Evolutionary conservation across 176 grass and related monocot genomes (phyloP).

Genomic region (Tuctoria greenei): DNA sequence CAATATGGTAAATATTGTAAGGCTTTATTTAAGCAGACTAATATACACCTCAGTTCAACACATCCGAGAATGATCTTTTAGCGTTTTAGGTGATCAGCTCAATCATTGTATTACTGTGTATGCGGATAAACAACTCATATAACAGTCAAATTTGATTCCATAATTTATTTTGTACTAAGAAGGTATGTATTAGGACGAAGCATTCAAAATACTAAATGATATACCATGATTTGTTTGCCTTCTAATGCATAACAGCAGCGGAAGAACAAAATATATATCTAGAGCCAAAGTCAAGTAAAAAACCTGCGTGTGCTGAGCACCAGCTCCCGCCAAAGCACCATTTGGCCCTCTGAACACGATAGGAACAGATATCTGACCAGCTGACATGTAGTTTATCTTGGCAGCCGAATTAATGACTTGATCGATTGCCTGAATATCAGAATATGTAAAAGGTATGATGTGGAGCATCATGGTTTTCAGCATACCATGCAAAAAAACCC

Average conservation of each 20-base stretch:
- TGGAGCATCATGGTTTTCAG: neutral
- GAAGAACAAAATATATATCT: neutral
- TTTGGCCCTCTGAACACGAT: constrained; percentile 97
- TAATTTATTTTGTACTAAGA: neutral
- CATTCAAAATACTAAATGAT: neutral
- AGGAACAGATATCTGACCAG: constrained; percentile 75
- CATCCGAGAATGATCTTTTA: no score
- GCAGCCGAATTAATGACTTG: constrained; percentile 75
- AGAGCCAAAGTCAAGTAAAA: constrained; percentile 10
- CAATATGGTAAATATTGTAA: neutral
- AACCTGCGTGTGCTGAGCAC: constrained; percentile 97
- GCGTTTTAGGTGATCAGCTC: no score
- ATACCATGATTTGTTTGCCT: neutral
- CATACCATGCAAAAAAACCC: constrained; percentile 27
- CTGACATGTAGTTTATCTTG: constrained; percentile 98
- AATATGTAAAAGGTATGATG: constrained; percentile 28
- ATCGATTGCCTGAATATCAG: constrained; percentile 99
- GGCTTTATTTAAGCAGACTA: neutral
- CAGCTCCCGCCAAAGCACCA: constrained; percentile 94
- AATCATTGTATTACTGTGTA: no score
- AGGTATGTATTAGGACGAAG: neutral
- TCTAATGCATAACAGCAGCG: neutral
- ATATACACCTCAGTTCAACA: no score
- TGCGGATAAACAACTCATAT: constrained; percentile 11
- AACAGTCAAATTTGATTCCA: neutral